Percentiles rank a stretch among this genome's conserved stretches.
Evolutionary conservation across 345 rosid species (phyloP).

Genomic region (Aquilaria malaccensis): DNA sequence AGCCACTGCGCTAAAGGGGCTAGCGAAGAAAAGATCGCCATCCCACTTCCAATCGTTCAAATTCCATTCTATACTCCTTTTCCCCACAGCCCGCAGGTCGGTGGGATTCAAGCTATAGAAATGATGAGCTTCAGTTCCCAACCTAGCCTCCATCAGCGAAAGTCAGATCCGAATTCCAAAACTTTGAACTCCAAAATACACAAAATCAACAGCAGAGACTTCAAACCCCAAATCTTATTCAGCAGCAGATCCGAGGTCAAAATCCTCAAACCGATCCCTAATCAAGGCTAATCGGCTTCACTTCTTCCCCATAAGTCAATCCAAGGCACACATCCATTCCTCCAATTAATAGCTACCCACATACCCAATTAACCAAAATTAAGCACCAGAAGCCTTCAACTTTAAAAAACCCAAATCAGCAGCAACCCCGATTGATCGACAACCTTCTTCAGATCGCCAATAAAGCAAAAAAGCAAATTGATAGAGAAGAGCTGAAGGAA

Average conservation of each 20-base stretch:
- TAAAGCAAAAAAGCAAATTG: not conserved
- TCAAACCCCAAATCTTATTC: conserved; percentile 13
- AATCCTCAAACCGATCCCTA: conserved; percentile 17
- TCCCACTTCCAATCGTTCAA: conserved; percentile 99
- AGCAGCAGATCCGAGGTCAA: conserved; percentile 34
- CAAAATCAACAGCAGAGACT: conserved; percentile 1
- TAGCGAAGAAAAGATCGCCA: conserved; percentile 88
- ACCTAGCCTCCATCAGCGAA: conserved; percentile 71
- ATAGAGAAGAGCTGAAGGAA: too few species aligned
- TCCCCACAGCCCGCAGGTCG: conserved; percentile 50
- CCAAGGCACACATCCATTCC: conserved; percentile 63
- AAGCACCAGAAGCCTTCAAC: conserved; percentile 1
- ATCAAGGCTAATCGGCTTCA: conserved; percentile 47
- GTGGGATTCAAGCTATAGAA: conserved; percentile 42
- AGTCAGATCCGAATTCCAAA: conserved; percentile 15
- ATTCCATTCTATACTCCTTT: conserved; percentile 76
- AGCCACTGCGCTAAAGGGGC: conserved; percentile 44
- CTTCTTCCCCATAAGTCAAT: conserved; percentile 63
- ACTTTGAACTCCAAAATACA: conserved; percentile 13
- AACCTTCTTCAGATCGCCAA: conserved; percentile 5
- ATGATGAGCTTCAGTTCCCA: conserved; percentile 51
- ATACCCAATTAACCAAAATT: conserved; percentile 27
- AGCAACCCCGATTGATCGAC: not conserved
- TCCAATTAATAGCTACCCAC: conserved; percentile 62
- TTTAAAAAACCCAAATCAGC: conserved; percentile 8